Evolutionary conservation across 2,329 filamentous ascomycete species (phyloP), one percentile per base, ranked within the genome.

Genomic region (Phaeoacremonium minimum): DNA sequence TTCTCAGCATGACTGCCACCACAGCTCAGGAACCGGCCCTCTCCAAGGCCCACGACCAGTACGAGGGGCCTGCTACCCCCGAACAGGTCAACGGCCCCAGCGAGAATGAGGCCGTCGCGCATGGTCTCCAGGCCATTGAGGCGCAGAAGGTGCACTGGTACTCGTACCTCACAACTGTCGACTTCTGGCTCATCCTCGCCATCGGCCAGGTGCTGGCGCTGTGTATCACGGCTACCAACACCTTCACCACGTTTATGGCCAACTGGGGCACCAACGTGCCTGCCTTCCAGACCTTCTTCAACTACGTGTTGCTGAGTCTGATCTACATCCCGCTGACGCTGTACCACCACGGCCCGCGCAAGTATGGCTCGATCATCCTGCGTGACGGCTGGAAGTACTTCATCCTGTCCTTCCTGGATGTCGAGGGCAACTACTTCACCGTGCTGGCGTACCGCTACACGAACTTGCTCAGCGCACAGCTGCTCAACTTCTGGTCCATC

Each of bases 401-500:
- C 51, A 87, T 96, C 60, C 78, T 98, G 43, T 81, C 86, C 35
- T 96, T 97, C 62, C 76, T 93, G 49, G 93, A 98, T 56, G 91
- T 97, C 33, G 78, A 96, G 64, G 93, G 93, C 43, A 98, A 98
- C 67, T 98, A 96, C 71, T 97, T 97, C 58, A 90, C 90, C 52
- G 91, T 98, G 34, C 75, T 96, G 33, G 93, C 91, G 5, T 98
- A 97, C 68, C 77, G 85, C 41, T 81, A 94, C 70, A 95, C 91
- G 37, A 96, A 90, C 53, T 84, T 96, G 50, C 75, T 97, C 33
- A 93, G 85, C 15, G 89, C 89, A 13, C 90, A 97, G 71, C 76
- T 98, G 35, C 88, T 98, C 66, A 96, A 96, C 73, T 97, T 97
- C 68, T 97, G 91, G 91, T 87, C 90, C 50, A 97, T 98, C 48